phyloP scores from a whole-genome alignment of 179 eudicot genomes.

The Silene coronaria region DNA sequence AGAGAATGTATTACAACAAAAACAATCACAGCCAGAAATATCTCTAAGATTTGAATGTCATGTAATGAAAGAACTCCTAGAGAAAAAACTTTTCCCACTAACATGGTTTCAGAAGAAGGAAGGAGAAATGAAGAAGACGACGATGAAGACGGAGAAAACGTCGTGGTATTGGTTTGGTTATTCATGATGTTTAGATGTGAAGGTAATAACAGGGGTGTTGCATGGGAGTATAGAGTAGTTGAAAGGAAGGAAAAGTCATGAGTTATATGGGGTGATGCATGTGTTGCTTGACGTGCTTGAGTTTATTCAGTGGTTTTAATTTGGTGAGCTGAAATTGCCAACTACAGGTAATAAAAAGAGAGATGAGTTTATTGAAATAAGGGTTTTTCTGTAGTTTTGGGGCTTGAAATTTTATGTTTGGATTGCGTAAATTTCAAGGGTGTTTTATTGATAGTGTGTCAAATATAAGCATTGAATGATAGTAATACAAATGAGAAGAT shows the following conservation, averaged over 20 bases:
- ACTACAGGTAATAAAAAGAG: background rate
- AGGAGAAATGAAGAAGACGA: conserved; percentile 11
- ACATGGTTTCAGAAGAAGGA: conserved; percentile 8
- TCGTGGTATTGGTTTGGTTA: conserved; percentile 20
- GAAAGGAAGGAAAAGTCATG: conserved; percentile 31
- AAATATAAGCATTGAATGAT: conserved; percentile 17
- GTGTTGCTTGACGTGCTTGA: conserved; percentile 48
- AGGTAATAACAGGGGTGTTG: conserved; percentile 14
- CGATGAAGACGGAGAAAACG: conserved; percentile 3
- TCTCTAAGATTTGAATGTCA: conserved; percentile 52
- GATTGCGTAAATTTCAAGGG: background rate
- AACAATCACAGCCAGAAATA: conserved; percentile 46
- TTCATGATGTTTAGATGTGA: conserved; percentile 29
- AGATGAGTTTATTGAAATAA: background rate
- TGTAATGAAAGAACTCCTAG: conserved; percentile 9
- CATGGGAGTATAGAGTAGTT: conserved; percentile 30
- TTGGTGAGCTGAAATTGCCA: conserved; percentile 65
- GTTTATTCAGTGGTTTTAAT: conserved; percentile 38
- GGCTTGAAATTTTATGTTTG: background rate
- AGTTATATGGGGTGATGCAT: conserved; percentile 33
- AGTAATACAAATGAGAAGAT: conserved; percentile 23
- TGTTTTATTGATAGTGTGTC: conserved; percentile 15
- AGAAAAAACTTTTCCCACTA: conserved; percentile 12
- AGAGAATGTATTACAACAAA: conserved; percentile 55
- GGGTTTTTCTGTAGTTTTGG: background rate